Conservation (phyloP, 1,139 yeast species). For the Taphrina confusa region DNA sequence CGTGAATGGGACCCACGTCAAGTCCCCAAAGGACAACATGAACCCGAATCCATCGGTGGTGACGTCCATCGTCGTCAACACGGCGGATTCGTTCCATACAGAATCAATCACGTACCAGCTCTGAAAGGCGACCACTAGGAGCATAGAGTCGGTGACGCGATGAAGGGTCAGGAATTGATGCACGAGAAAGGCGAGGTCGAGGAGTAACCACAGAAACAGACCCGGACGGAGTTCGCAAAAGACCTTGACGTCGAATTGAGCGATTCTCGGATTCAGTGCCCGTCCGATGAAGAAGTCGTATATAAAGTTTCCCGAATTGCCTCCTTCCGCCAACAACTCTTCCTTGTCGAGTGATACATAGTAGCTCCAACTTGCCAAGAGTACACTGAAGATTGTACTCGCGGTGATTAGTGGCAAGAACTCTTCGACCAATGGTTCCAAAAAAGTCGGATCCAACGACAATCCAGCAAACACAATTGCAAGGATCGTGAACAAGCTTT, state of each 20-base stretch:
- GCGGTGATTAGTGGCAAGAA: constrained; percentile 65
- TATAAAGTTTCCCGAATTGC: constrained; percentile 71
- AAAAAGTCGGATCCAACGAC: constrained; percentile 63
- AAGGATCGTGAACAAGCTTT: constrained; percentile 37
- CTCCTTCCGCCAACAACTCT: constrained; percentile 77
- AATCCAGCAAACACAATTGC: constrained; percentile 36
- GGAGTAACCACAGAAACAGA: constrained; percentile 76
- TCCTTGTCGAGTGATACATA: constrained; percentile 59
- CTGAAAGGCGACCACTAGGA: constrained; percentile 69
- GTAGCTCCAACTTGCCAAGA: constrained; percentile 67
- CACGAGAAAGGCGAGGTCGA: constrained; percentile 77
- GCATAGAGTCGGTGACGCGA: constrained; percentile 66
- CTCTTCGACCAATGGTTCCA: constrained; percentile 70
- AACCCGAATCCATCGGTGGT: constrained; percentile 97
- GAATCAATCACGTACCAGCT: constrained; percentile 87
- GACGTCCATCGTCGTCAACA: constrained; percentile 89
- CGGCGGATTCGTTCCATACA: constrained; percentile 84
- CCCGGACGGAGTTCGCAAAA: constrained; percentile 97
- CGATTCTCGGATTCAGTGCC: constrained; percentile 88
- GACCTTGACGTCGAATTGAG: constrained; percentile 79
- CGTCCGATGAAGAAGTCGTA: constrained; percentile 98
- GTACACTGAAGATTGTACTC: constrained; percentile 63
- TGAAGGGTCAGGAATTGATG: constrained; percentile 64
- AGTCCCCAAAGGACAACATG: constrained; percentile 92
- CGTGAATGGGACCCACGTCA: constrained; percentile 91